Percentiles rank a stretch among this genome's conserved stretches.
Conservation (phyloP, 352 stramenopile species). For the Globisporangium recalcitrans region DNA sequence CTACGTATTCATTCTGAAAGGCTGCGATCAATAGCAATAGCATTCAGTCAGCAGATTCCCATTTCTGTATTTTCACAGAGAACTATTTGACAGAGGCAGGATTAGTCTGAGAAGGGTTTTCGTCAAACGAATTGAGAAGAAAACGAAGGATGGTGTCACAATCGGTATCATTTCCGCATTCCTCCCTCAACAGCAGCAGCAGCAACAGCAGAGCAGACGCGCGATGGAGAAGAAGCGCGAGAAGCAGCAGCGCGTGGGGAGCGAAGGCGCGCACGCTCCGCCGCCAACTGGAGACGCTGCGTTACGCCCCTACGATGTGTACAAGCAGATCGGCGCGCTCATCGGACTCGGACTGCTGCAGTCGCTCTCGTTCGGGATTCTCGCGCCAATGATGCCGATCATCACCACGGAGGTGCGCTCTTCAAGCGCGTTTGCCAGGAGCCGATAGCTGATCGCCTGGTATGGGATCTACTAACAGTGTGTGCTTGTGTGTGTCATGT, state of each 20-base stretch:
- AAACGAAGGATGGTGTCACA: too few relatives aligned
- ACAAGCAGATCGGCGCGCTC: slow-evolving; percentile 32
- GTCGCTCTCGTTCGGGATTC: slow-evolving; percentile 54
- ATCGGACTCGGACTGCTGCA: slow-evolving; percentile 44
- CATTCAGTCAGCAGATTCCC: too few relatives aligned
- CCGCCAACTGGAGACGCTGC: neutral
- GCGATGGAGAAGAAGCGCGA: neutral
- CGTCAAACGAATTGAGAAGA: neutral
- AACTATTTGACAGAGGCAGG: neutral
- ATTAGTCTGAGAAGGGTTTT: neutral
- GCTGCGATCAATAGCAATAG: too few relatives aligned
- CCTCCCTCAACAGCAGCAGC: neutral
- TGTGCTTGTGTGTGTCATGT: neutral
- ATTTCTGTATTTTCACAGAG: too few relatives aligned
- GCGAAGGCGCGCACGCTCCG: neutral
- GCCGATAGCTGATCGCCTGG: neutral
- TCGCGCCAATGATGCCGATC: slow-evolving; percentile 62
- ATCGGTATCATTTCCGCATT: neutral
- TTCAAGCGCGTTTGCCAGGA: neutral
- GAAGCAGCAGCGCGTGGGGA: neutral
- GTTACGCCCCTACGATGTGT: slow-evolving; percentile 13
- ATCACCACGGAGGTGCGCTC: slow-evolving; percentile 52
- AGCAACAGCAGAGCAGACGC: neutral
- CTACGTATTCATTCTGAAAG: neutral
- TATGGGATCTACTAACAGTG: neutral